Conservation (phyloP, 306 rosid genomes). For the Inga laurina region DNA sequence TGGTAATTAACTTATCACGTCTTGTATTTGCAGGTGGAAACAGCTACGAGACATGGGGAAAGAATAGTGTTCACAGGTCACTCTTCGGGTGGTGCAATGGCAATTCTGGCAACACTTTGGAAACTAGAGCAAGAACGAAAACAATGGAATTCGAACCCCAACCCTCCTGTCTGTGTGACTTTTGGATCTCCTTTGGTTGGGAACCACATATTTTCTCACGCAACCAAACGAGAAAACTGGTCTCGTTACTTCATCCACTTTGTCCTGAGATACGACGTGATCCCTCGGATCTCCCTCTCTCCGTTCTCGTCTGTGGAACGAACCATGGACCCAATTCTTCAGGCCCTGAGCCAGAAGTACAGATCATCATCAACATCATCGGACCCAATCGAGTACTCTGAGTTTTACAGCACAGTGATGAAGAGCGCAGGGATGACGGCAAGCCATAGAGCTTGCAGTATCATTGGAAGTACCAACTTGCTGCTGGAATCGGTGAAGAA, state of each 20-base stretch:
- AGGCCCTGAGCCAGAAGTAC: constrained; percentile 29
- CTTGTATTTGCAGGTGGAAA: too few relatives aligned
- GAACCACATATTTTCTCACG: constrained; percentile 69
- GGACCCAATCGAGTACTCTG: too few relatives aligned
- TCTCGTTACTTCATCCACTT: constrained; percentile 61
- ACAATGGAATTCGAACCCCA: not conserved
- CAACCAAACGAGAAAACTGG: constrained; percentile 77
- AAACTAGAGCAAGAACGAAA: too few relatives aligned
- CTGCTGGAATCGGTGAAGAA: too few relatives aligned
- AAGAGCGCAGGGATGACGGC: too few relatives aligned
- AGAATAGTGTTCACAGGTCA: too few relatives aligned
- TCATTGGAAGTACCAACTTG: too few relatives aligned
- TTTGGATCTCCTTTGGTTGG: constrained; percentile 88
- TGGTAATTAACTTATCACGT: not conserved
- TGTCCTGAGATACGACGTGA: constrained; percentile 59
- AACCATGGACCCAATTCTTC: constrained; percentile 33
- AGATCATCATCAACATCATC: not conserved
- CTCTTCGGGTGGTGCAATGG: too few relatives aligned
- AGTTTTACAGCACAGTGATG: too few relatives aligned
- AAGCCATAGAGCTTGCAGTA: too few relatives aligned
- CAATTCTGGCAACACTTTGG: too few relatives aligned
- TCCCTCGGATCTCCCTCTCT: constrained; percentile 65
- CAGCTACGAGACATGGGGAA: too few relatives aligned
- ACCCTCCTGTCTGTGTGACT: constrained; percentile 54
- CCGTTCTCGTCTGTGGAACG: constrained; percentile 45